These are phyloP conservation scores for Irpex rosettiformis DNA, from an alignment of 1,284 basidiomycete species.

Conservation along the genomic window DNA sequence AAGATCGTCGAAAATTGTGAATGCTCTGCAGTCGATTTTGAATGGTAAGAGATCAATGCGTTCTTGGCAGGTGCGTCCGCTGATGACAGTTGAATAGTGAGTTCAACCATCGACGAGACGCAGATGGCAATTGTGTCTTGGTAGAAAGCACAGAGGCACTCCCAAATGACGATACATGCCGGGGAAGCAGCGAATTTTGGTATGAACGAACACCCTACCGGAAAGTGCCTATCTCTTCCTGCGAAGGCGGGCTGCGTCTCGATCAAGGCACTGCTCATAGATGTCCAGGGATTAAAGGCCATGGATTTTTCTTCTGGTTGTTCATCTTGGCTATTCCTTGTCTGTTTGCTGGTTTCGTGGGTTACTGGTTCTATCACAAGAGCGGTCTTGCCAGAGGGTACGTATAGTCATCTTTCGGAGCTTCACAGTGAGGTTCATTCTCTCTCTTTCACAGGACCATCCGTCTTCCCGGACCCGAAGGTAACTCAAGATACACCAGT, in stretches of 20 bases:
- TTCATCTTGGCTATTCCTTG: conserved; percentile 75
- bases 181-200: conserved; percentile 68
- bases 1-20: conserved; percentile 69
- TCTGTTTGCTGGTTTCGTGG: conserved; percentile 67
- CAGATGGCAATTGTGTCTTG: conserved; percentile 70
- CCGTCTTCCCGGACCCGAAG: conserved; percentile 65
- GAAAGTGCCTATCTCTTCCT: conserved; percentile 83
- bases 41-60: conserved; percentile 62
- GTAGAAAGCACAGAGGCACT: conserved; percentile 64
- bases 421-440: conserved; percentile 1
- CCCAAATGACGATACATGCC: conserved; percentile 59
- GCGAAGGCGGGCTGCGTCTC: conserved; percentile 69
- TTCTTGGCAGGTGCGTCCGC: background rate
- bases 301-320: conserved; percentile 81
- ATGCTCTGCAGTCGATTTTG: conserved; percentile 78
- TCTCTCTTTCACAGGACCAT: conserved; percentile 54
- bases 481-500: conserved; percentile 38
- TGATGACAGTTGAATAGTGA: conserved; percentile 50
- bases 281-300: conserved; percentile 76
- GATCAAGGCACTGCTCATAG: conserved; percentile 71
- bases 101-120: conserved; percentile 81
- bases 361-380: conserved; percentile 75
- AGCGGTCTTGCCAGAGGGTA: conserved; percentile 72
- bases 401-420: conserved; percentile 27
- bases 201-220: conserved; percentile 89